Evolutionary conservation across 176 grass and related monocot genomes (phyloP).

Genomic region (Triticum dicoccoides): DNA sequence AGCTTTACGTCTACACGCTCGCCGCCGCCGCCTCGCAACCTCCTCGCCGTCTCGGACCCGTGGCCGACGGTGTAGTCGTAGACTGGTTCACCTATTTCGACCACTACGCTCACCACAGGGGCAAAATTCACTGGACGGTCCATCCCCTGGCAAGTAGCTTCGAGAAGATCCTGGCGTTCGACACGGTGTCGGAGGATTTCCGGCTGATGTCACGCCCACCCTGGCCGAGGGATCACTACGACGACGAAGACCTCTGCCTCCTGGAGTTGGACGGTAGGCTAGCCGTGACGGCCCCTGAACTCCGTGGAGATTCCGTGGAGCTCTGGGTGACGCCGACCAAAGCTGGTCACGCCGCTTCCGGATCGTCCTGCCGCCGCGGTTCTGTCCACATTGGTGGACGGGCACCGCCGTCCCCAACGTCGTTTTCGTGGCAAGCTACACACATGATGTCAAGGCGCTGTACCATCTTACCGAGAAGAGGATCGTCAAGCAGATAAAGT

Average conservation of each 20-base stretch:
- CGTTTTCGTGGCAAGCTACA: not conserved
- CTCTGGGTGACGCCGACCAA: not conserved
- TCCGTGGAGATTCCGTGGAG: not conserved
- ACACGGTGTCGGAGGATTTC: constrained; percentile 1
- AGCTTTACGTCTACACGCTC: not conserved
- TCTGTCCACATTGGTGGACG: not conserved
- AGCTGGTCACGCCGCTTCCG: constrained; percentile 8
- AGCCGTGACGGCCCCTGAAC: not conserved
- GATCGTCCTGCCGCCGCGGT: not conserved
- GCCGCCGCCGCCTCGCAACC: not conserved
- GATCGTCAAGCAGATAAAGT: not conserved
- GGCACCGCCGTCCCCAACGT: not conserved
- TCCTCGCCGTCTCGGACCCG: not conserved
- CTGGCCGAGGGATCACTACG: not conserved
- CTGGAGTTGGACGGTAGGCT: constrained; percentile 11
- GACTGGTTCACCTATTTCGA: rapidly evolving
- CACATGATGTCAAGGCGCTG: not conserved
- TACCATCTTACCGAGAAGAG: not conserved
- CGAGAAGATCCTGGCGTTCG: not conserved
- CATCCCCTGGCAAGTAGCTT: not conserved
- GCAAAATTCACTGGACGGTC: not conserved
- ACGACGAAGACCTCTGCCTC: not conserved
- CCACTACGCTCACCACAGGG: not conserved
- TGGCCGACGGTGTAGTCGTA: not conserved
- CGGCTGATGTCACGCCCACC: not conserved